Base-by-base conservation (phyloP, 495 filamentous ascomycete species). In the Cercophora samala region DNA sequence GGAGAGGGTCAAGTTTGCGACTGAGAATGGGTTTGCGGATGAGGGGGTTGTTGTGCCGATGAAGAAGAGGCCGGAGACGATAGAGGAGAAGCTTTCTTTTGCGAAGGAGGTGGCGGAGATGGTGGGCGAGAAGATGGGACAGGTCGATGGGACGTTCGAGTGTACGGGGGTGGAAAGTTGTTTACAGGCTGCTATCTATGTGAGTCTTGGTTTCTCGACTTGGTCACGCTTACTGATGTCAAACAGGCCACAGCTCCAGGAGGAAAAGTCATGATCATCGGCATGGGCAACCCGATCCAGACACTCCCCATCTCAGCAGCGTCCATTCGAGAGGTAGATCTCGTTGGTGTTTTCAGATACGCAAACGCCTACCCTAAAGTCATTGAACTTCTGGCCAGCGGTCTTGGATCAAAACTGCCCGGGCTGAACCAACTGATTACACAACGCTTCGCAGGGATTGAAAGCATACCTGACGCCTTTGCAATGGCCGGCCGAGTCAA, bases 231-330 rank as follows among this genome's bases (percentile, higher is more conserved):
- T n/a, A 13, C 46, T 29, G 53, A 52, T 32, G 19, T 26, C n/a
- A 55, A n/a, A 0, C 29, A 86, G 84, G 77, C 90, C 8, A 89
- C 92, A 3, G 82, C 84, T 26, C 85, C 94, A 0, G 94, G 94
- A 11, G 92, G 93, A 18, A 87, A 87, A 60, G 80, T 97, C 51
- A 87, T 97, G 79, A 84, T 97, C 64, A 90, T 98, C 63, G 94
- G 94, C n/a, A 97, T 98, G 93, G 94, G 94, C 22, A 90, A 84
- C 56, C 93, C 94, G 1, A 83, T 96, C 58, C 91, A 96, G 77
- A 96, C 91, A 0, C 80, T 97, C 4, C 93, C 93, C 4, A 86
- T 97, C 63, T 92, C 89, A 6, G 90, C 91, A 0, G 94, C 94
- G 0, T 90, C 92, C 5, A 81, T 96, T 25, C 86, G 92, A n/a